Base-by-base conservation (phyloP, 495 filamentous ascomycete genomes). In the Daldinia vernicosa region DNA sequence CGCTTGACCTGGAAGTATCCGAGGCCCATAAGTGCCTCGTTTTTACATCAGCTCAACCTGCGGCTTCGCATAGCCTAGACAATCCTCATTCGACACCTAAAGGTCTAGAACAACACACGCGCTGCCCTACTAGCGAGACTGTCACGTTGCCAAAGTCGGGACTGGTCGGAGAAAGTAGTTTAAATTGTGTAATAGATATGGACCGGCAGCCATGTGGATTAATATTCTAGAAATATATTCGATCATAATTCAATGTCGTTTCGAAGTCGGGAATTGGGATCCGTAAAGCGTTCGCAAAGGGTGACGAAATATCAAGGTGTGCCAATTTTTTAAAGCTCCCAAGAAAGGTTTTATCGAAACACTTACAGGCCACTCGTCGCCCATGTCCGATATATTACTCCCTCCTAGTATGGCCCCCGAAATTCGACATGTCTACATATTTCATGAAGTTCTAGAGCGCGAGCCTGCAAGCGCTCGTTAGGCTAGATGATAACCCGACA, bases 21-120 rank as follows among this genome's bases (percentile, higher is more conserved):
- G 52, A 52, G 28, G 60, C 53, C 52, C 28, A 63, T 40, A 60
- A 28, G 58, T 63, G 27, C 35, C 33, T 65, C 17, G 14, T 39
- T 28, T 28, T 56, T 24, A n/a, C 24, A 62, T 58, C 24, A 43
- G 50, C 37, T 43, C 58, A 62, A 61, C 65, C 37, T 56, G 17
- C 27, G 35, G 35, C 64, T 43, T 64, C 45, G 17, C 59, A 57
- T 47, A 71, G 57, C 57, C 63, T 59, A 71, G n/a, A n/a, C n/a
- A n/a, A 63, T 61, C 63, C 63, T 14, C 5, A 62, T 71, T 52
- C 40, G 35, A 53, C n/a, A n/a, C 35, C 19, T 14, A 60, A 27
- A 66, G 28, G 63, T 67, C 69, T 60, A 71, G 69, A 71, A 71
- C 69, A 45, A 63, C 57, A 45, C 30, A 35, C 27, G 50, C 59